Evolutionary conservation across 2,329 filamentous ascomycete species (phyloP), one percentile per base, ranked within the genome.

Genomic region (Pseudocercospora cruenta): DNA sequence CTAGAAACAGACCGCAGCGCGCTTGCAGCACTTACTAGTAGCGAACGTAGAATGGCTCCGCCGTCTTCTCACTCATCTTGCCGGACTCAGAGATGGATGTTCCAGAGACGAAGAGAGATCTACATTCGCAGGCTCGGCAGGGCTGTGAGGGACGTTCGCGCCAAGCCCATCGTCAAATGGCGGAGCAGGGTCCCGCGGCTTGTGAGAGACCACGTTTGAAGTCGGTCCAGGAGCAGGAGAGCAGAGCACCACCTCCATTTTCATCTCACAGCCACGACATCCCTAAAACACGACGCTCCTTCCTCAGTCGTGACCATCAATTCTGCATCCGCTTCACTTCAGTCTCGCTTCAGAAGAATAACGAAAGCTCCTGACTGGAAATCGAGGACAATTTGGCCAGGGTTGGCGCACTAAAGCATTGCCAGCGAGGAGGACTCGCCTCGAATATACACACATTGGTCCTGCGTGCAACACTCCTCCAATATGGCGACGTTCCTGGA

Each of bases 401-500:
- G 69, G 71, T 69, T 74, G 74, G 74, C 71, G 71, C 60, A 66
- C 70, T 67, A 67, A 69, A 68, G n/a, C 62, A 67, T 62, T 54
- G 71, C 70, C 70, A 62, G 72, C 71, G 69, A 73, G 70, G 68
- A 74, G 68, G 63, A 73, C 73, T 70, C 68, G 71, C 70, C 64
- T 63, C 65, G 49, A 21, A 67, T 60, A 51, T 19, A 43, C 39
- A 49, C 55, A 54, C 21, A 63, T 55, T 26, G 57, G 60, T 62
- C 43, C 39, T 24, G 36, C 45, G 58, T 60, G 33, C 36, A 58
- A 43, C 51, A 24, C 24, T 10, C 62, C 36, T 57, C 58, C 86
- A 91, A 73, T 82, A 99, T 98, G 94, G 91, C 94, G 82, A 91
- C 91, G 73, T 98, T 96, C 80, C 87, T 98, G 70, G 95, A 99